phyloP scores from a whole-genome alignment of 2,329 filamentous ascomycete genomes.

The Metarhizium sp. region DNA sequence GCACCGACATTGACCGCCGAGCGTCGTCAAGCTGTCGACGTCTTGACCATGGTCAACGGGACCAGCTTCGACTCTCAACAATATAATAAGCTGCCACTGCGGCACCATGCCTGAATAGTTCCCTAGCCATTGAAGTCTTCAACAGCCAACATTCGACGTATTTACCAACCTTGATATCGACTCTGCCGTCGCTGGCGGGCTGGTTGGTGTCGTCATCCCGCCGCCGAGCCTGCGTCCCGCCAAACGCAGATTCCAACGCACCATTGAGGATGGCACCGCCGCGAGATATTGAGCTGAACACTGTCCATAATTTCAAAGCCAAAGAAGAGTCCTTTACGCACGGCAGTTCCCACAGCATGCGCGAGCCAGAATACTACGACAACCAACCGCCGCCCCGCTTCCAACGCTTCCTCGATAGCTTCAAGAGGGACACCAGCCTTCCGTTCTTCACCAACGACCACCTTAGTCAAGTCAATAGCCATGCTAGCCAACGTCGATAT shows the following conservation, averaged over 20 bases:
- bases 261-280: slow-evolving; percentile 27
- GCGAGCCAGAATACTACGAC: slow-evolving; percentile 39
- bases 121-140: neutral
- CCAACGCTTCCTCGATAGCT: slow-evolving; percentile 47
- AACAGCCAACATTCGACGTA: neutral
- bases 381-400: slow-evolving; percentile 25
- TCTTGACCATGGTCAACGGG: neutral
- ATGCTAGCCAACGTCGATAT: slow-evolving; percentile 8
- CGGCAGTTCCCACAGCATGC: slow-evolving; percentile 42
- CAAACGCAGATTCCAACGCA: neutral
- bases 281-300: slow-evolving; percentile 45
- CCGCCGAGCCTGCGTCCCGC: neutral
- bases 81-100: neutral
- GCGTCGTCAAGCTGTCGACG: neutral
- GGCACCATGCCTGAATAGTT: neutral
- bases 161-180: neutral
- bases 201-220: neutral
- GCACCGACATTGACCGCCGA: neutral
- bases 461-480: slow-evolving; percentile 24
- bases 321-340: slow-evolving; percentile 47
- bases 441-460: slow-evolving; percentile 37
- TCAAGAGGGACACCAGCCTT: slow-evolving; percentile 49
- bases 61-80: neutral
- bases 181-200: neutral
- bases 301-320: slow-evolving; percentile 45